Evolutionary conservation across 192 early-diverging fungal species (phyloP).

Genomic region (Podochytrium sp.): DNA sequence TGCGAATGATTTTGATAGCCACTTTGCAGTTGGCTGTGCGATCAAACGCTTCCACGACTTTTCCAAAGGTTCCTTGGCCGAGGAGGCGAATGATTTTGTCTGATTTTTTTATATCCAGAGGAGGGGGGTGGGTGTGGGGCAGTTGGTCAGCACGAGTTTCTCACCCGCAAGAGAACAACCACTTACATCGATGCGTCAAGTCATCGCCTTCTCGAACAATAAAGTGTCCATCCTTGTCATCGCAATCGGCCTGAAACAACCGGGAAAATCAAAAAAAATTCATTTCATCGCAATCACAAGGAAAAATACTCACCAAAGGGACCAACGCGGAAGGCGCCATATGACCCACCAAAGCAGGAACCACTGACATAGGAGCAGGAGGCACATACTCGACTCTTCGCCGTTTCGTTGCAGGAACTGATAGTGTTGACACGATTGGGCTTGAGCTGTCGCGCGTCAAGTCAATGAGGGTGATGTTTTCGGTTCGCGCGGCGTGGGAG

Average conservation of each 20-base stretch:
- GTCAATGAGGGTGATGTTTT: no score
- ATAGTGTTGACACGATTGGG: neutral
- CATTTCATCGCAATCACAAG: neutral
- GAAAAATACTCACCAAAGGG: neutral
- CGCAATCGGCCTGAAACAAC: no score
- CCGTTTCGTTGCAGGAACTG: neutral
- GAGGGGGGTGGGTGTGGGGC: neutral
- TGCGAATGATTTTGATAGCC: constrained; percentile 94
- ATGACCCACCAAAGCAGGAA: neutral
- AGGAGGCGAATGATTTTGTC: constrained; percentile 83
- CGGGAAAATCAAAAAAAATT: no score
- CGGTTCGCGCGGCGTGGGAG: no score
- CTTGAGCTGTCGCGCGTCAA: constrained; percentile 7
- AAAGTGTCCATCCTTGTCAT: constrained; percentile 94
- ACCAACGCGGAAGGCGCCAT: neutral
- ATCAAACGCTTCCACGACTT: constrained; percentile 90
- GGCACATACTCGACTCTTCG: neutral
- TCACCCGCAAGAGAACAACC: neutral
- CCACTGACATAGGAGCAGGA: neutral
- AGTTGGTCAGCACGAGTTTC: neutral
- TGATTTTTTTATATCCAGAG: constrained; percentile 38
- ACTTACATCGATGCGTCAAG: constrained; percentile 78
- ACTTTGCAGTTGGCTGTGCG: constrained; percentile 35
- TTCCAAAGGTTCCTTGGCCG: constrained; percentile 98
- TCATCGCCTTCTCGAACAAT: constrained; percentile 75